phyloP scores from a whole-genome alignment of 495 filamentous ascomycete species.

The Daldinia bambusicola region DNA sequence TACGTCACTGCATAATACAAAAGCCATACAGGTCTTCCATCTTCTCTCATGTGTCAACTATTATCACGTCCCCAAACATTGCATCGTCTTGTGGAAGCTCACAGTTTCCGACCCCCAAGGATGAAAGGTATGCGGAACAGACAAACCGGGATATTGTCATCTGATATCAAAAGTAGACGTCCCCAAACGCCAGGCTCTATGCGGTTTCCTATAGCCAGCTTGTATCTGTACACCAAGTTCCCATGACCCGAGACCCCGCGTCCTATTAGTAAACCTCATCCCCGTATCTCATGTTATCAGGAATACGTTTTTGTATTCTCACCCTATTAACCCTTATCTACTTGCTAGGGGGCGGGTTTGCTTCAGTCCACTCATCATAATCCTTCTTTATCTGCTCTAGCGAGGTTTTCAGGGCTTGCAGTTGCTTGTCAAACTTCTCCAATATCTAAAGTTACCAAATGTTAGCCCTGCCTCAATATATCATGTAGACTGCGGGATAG shows the following conservation, averaged over 20 bases:
- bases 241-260: slow-evolving; percentile 15
- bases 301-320: neutral
- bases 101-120: slow-evolving; percentile 6
- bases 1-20: slow-evolving; percentile 21
- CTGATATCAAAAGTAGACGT: slow-evolving; percentile 24
- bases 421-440: slow-evolving; percentile 87
- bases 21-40: slow-evolving; percentile 11
- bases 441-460: slow-evolving; percentile 69
- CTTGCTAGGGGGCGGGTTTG: slow-evolving; percentile 50
- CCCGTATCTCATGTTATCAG: slow-evolving; percentile 23
- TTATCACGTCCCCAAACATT: slow-evolving; percentile 1
- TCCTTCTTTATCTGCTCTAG: slow-evolving; percentile 80
- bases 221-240: slow-evolving; percentile 27
- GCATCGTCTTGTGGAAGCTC: neutral
- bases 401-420: slow-evolving; percentile 85
- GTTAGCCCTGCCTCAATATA: slow-evolving; percentile 43
- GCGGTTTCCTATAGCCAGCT: slow-evolving; percentile 31
- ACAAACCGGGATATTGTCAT: slow-evolving; percentile 15
- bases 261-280: slow-evolving; percentile 12
- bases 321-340: slow-evolving; percentile 2
- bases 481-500: neutral
- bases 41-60: neutral
- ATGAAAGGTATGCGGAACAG: slow-evolving; percentile 29
- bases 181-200: slow-evolving; percentile 41
- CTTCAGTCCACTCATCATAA: slow-evolving; percentile 76